phyloP scores from a whole-genome alignment of 2,329 filamentous ascomycete species.

The Curvularia hawaiiensis region DNA sequence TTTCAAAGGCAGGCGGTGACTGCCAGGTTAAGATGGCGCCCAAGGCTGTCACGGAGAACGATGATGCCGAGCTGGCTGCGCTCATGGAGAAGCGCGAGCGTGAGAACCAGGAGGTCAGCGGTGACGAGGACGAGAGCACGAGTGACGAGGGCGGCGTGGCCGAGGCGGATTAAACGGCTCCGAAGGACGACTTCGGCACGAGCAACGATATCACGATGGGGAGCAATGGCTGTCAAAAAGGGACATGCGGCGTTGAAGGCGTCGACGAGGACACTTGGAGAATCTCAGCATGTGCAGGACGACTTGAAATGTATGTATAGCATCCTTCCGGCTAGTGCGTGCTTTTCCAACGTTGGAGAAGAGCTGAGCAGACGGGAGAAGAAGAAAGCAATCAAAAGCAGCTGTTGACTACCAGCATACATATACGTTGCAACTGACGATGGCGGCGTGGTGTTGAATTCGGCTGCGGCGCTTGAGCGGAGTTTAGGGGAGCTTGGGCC shows the following conservation, averaged over 20 bases:
- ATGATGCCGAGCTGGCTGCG: constrained; percentile 94
- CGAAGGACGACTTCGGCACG: constrained; percentile 16
- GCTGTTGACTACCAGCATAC: not conserved
- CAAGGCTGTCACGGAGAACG: constrained; percentile 98
- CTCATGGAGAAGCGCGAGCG: constrained; percentile 99
- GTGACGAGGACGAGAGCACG: constrained; percentile 94
- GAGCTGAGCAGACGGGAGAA: not conserved
- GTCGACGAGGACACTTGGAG: constrained; percentile 18
- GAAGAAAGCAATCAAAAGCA: not conserved
- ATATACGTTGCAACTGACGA: not conserved
- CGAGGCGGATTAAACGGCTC: constrained; percentile 39
- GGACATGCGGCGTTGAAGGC: constrained; percentile 35
- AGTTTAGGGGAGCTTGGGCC: constrained; percentile 21
- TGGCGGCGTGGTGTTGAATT: constrained; percentile 2
- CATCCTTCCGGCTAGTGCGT: constrained; percentile 4
- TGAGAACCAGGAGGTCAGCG: constrained; percentile 97
- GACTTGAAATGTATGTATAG: constrained; percentile 25
- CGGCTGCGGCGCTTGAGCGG: not conserved
- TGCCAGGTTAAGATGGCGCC: constrained; percentile 97
- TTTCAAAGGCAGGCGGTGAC: constrained; percentile 76
- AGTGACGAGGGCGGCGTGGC: constrained; percentile 77
- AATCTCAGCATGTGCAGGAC: constrained; percentile 24
- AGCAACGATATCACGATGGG: constrained; percentile 23
- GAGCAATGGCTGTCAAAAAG: constrained; percentile 30
- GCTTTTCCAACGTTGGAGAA: constrained; percentile 4